Base-by-base conservation (phyloP, 1,139 yeast species). In the Nematodospora anomalae region DNA sequence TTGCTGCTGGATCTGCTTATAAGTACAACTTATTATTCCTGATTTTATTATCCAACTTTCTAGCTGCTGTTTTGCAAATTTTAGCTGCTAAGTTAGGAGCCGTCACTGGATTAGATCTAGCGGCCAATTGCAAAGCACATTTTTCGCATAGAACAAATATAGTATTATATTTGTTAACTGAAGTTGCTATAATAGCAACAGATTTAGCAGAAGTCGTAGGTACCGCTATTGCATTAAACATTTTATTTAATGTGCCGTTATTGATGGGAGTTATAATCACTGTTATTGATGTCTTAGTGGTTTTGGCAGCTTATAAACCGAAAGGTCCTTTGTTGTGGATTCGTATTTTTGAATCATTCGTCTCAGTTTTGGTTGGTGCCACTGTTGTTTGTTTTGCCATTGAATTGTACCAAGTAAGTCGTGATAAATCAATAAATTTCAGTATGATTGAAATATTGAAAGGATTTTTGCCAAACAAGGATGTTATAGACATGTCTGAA, bases 151-250 rank as follows among this genome's bases (percentile, higher is more conserved):
- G 74, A 62, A 53, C 82, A 32, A 86, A 87, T 52, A 51, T 83
- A 18, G 49, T 74, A 13, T 68, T 89, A 2, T 90, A 88, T 55
- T 52, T 76, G 1, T 73, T 87, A 53, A 92, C 96, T 0, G 97
- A 90, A 53, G 62, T 85, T 16, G 95, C 97, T 14, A 90, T 89
- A 40, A 80, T 89, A 28, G 96, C 96, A 4, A 89, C 97, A 0
- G 97, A 89, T 57, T 70, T 89, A 50, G 96, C 97, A 0, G 96
- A 89, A 56, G 95, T 89, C 22, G 90, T 89, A 11, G 97, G 97
- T 9, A 86, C 96, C 3, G 96, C 96, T 4, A 83, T 90, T 37
- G 86, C 97, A 1, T 71, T 90, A 41, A 84, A 92, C 45, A 89
- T 90, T 45, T 63, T 92, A 30, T 81, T 90, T 53, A 69, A 75